Base-by-base conservation (phyloP, 2,329 filamentous ascomycete species). In the Thelonectria discophora region DNA sequence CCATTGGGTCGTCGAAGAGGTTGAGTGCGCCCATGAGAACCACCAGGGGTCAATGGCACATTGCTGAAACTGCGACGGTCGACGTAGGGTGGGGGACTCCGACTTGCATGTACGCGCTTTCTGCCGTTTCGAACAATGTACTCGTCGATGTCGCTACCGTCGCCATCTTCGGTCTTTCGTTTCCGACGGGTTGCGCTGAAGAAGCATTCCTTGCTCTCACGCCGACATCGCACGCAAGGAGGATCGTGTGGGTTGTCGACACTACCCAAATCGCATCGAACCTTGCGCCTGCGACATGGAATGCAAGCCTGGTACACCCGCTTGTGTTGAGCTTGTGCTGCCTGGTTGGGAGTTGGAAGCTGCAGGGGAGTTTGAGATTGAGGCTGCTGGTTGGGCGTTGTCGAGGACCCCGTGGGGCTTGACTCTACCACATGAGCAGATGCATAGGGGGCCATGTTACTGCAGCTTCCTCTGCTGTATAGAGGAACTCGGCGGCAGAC, bases 151-250 rank as follows among this genome's bases (percentile, higher is more conserved):
- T 82, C 80, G 58, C 78, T 78, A 55, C 80, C 83, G 37, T 81
- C 71, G 71, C 80, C 86, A 68, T 91, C 82, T 68, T 83, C 87
- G 49, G 85, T 85, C 83, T 95, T 96, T 75, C 93, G 88, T 87
- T 98, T 98, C 74, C 95, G 89, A 52, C 95, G 86, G 32, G 94
- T 98, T 18, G 93, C 92, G 65, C 93, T 97, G 82, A 99, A 99
- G 84, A 90, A 97, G 82, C 95, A 99, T 72, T 97, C 90, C 77
- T 98, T 98, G 80, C 90, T 93, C 82, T 99, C 95, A 69, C 95
- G 89, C 55, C 93, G 90, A 76, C 95, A 99, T 74, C 95, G 89
- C 62, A 94, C 91, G 77, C 95, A 99, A 2, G 95, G 95, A 57
- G 94, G 94, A 71, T 97, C 93, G 77, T 94, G 89, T 21, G 95